Base-by-base conservation (phyloP, 116 monocot species). In the Papilionanthe hybrid region DNA sequence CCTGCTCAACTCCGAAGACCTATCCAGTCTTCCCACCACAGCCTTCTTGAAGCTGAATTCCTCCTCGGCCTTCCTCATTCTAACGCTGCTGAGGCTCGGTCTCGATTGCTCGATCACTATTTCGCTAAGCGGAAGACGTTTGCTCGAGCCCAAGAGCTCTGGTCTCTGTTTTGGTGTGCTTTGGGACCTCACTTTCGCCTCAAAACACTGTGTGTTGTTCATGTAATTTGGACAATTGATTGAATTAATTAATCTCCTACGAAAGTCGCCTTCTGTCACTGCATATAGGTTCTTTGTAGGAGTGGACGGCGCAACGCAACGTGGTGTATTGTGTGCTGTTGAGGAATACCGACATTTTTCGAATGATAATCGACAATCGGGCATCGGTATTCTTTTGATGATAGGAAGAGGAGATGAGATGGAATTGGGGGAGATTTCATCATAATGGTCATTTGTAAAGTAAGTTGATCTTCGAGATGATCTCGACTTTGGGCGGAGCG, bases 161-260 rank as follows among this genome's bases (percentile, higher is more conserved):
- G 95, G 95, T 75, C 95, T 69, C 85, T 92, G 95, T 84, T 86
- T 92, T 49, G 95, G 95, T n/a, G 95, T 90, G 79, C 95, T 95
- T 32, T 92, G 95, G 0, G 92, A 92, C 78, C 95, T 78, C 57
- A 82, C 78, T 82, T 92, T 95, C 18, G 95, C 90, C 50, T 85
- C 90, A 71, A 87, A 95, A 1, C 90, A 90, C 68, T 88, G 87
- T 7, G 95, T 95, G 84, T 83, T 90, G 7, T 83, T 76, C 95
- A 95, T 95, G 88, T 94, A 94, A 66, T 79, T 90, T 0, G 85
- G 89, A 56, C 63, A 79, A 20, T 78, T 84, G 27, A 27, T 72
- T 0, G 56, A 29, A 71, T 82, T 81, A 42, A 79, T 53, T n/a
- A 81, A 82, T 23, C 86, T 29, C 27, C 83, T 68, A 15, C 82